Evolutionary conservation across 345 rosid species (phyloP).

Genomic region (Populus euphratica): DNA sequence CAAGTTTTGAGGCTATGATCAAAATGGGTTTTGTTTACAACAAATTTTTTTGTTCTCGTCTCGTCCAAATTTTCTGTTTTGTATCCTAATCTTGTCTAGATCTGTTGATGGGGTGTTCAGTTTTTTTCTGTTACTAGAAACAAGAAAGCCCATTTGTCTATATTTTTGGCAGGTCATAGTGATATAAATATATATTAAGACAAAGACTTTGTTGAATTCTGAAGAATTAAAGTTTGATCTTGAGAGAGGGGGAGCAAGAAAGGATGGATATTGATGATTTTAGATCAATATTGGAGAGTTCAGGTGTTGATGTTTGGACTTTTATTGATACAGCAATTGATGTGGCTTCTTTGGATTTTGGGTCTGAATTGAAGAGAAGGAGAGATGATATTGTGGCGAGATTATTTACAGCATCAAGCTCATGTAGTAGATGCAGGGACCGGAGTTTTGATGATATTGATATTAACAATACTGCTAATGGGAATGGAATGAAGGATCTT

Average conservation of each 20-base stretch:
- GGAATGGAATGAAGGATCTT: slow-evolving; percentile 12
- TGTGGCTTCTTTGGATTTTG: slow-evolving; percentile 70
- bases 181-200: not conserved
- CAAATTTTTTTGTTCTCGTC: too few relatives aligned
- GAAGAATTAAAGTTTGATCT: not conserved
- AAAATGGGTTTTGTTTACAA: not conserved
- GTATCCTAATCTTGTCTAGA: not conserved
- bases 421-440: slow-evolving; percentile 47
- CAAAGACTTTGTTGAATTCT: not conserved
- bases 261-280: slow-evolving; percentile 86
- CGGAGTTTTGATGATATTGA: slow-evolving; percentile 45
- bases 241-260: not conserved
- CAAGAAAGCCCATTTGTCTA: not conserved
- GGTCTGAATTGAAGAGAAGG: slow-evolving; percentile 57
- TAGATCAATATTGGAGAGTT: slow-evolving; percentile 62
- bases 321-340: slow-evolving; percentile 80
- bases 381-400: slow-evolving; percentile 84
- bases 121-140: not conserved
- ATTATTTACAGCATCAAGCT: slow-evolving; percentile 59
- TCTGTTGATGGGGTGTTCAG: not conserved
- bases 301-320: slow-evolving; percentile 90
- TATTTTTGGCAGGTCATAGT: not conserved
- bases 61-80: not conserved
- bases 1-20: not conserved
- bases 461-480: slow-evolving; percentile 23